Percentiles rank a stretch among this genome's conserved stretches.
Conservation (phyloP, 306 rosid species). For the Cucumis cinereus region DNA sequence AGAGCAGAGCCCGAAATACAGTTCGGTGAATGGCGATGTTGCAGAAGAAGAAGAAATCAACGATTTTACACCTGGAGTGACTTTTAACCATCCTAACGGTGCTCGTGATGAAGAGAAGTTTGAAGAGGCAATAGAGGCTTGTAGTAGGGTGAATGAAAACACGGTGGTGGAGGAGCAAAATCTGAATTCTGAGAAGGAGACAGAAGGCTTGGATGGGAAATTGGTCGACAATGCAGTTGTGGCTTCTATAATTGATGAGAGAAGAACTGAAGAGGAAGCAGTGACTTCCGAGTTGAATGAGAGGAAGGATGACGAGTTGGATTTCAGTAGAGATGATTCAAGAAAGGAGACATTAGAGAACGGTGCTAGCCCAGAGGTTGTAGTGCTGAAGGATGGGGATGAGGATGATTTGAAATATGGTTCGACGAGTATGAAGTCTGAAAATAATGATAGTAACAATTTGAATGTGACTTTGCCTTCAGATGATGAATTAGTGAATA, state of each 20-base stretch:
- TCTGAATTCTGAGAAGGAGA: slow-evolving; percentile 11
- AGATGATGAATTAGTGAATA: slow-evolving; percentile 17
- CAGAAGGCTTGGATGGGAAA: background rate
- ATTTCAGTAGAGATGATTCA: slow-evolving; percentile 16
- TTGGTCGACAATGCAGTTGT: slow-evolving; percentile 5
- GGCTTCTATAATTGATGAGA: slow-evolving; percentile 25
- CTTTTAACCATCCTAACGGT: slow-evolving; percentile 19
- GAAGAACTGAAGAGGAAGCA: slow-evolving; percentile 20
- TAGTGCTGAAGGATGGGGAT: slow-evolving; percentile 18
- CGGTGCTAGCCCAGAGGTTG: slow-evolving; percentile 15
- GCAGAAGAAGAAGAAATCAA: slow-evolving; percentile 5
- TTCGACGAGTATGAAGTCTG: slow-evolving; percentile 16
- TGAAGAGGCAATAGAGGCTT: slow-evolving; percentile 34
- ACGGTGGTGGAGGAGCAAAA: slow-evolving; percentile 5
- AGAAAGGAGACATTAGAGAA: slow-evolving; percentile 23
- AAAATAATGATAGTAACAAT: slow-evolving; percentile 22
- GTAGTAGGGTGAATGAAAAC: background rate
- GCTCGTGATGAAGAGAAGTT: slow-evolving; percentile 24
- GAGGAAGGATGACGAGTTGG: slow-evolving; percentile 8
- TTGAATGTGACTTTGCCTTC: slow-evolving; percentile 18
- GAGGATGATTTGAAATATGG: slow-evolving; percentile 15
- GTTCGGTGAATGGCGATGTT: background rate
- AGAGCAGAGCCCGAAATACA: slow-evolving; percentile 15
- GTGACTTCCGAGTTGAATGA: slow-evolving; percentile 12
- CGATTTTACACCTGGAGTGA: slow-evolving; percentile 12